Conservation (phyloP, 2,329 filamentous ascomycete genomes). For the Ophiostoma sp. region DNA sequence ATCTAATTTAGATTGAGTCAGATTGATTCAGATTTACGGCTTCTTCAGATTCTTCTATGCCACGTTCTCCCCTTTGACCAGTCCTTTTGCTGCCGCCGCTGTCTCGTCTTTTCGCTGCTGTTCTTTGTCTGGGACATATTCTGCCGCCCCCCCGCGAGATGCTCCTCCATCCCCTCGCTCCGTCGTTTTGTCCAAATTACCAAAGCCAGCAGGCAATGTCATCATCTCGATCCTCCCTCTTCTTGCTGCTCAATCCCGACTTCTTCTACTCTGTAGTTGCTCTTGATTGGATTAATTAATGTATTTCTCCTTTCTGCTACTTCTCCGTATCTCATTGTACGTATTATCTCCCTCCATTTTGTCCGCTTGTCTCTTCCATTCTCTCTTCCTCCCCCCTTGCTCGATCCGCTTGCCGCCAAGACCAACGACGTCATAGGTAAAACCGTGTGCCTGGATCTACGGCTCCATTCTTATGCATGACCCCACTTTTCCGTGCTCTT, state of each 20-base stretch:
- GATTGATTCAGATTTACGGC: background rate
- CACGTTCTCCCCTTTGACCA: background rate
- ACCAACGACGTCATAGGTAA: constrained; percentile 1
- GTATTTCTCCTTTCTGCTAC: background rate
- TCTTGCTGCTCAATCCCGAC: background rate
- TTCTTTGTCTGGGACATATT: background rate
- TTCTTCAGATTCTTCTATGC: background rate
- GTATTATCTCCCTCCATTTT: background rate
- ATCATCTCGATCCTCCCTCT: constrained; percentile 2
- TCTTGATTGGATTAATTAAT: background rate
- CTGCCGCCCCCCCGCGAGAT: background rate
- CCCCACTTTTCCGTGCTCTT: background rate
- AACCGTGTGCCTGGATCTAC: constrained; percentile 13
- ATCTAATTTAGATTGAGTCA: too few relatives aligned
- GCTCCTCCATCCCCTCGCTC: background rate
- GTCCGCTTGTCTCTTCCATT: background rate
- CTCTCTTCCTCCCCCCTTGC: background rate
- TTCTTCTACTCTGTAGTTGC: background rate
- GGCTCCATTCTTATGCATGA: background rate
- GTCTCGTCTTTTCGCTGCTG: background rate
- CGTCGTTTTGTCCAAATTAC: background rate
- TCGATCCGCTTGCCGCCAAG: background rate
- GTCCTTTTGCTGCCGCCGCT: background rate
- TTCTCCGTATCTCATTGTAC: background rate
- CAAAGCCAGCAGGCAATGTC: background rate